Base-by-base conservation (phyloP, 2,329 filamentous ascomycete species). In the Volutella citrinella region DNA sequence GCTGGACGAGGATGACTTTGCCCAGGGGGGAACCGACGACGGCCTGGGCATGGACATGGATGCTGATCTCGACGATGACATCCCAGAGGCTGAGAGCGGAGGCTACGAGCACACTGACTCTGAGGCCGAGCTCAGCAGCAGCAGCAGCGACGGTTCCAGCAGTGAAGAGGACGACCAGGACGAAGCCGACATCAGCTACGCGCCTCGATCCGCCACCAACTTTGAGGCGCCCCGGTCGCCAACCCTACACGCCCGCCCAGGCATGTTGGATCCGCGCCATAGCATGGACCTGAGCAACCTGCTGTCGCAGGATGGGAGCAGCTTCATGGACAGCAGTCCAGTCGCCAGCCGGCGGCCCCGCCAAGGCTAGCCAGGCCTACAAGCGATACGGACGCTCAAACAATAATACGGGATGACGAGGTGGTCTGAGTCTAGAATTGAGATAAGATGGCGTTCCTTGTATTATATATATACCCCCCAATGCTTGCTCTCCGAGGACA, bases 71-170 rank as follows among this genome's bases (percentile, higher is more conserved):
- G 84, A 88, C 55, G 81, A 79, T 30, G 81, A 84, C 39, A 76
- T 87, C 21, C 82, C 82, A 14, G 80, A 84, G 40, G 79, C 72
- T 9, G 75, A 78, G 51, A 68, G 66, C 51, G 76, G 70, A 17
- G 76, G 77, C 48, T 88, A 87, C 64, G 84, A 89, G 65, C 84
- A 88, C 55, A 88, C 84, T 8, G 84, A 88, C 60, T 84, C 82
- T 3, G 84, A 87, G 46, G 82, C 71, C 8, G 80, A 81, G 32
- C 47, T 80, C 32, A 72, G 62, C 39, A 76, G 69, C 52, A 74
- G 70, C 41, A 65, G 65, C 30, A 61, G 65, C 16, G 65, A 65
- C 6, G 60, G 66, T 10, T 54, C 54, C 12, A 57, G 54, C 7
- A 54, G 55, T 9, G 59, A 65, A 3, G 51, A 63, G 1, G 48